Evolutionary conservation across 1,284 basidiomycete genomes (phyloP).

Genomic region (Bjerkandera adusta): DNA sequence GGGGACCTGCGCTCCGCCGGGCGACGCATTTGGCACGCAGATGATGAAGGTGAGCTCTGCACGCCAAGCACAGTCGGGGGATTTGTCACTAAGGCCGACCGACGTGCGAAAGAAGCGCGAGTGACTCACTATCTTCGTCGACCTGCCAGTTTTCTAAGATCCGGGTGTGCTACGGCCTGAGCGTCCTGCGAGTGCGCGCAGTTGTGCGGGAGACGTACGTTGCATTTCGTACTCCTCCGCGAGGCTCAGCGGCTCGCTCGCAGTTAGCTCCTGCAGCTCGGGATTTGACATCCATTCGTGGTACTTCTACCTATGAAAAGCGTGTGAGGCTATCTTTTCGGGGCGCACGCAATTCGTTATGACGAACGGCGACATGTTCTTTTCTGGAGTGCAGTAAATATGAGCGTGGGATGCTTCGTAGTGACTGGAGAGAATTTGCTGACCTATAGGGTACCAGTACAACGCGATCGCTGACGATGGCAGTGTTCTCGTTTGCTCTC

Average conservation of each 20-base stretch:
- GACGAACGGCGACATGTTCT: constrained; percentile 12
- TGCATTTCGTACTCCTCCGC: constrained; percentile 95
- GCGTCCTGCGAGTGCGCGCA: no score
- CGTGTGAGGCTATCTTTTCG: background rate
- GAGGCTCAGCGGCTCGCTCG: constrained; percentile 81
- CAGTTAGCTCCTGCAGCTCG: constrained; percentile 76
- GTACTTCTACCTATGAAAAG: constrained; percentile 58
- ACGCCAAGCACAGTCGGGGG: background rate
- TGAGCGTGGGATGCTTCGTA: background rate
- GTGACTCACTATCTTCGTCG: constrained; percentile 79
- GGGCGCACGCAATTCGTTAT: background rate
- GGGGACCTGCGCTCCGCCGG: no score
- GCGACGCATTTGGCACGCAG: constrained; percentile 41
- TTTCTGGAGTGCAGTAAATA: background rate
- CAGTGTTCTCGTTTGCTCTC: constrained; percentile 15
- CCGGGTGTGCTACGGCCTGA: no score
- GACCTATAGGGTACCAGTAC: constrained; percentile 11
- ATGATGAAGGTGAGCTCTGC: constrained; percentile 91
- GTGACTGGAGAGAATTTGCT: background rate
- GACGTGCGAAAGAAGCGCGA: constrained; percentile 14
- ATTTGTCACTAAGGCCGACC: constrained; percentile 9
- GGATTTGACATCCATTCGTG: constrained; percentile 89
- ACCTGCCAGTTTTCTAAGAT: constrained; percentile 80
- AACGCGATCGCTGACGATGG: constrained; percentile 7
- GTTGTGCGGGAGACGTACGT: constrained; percentile 52